Conservation (phyloP, 257 asterid genomes). For the Jasminum sambac region DNA sequence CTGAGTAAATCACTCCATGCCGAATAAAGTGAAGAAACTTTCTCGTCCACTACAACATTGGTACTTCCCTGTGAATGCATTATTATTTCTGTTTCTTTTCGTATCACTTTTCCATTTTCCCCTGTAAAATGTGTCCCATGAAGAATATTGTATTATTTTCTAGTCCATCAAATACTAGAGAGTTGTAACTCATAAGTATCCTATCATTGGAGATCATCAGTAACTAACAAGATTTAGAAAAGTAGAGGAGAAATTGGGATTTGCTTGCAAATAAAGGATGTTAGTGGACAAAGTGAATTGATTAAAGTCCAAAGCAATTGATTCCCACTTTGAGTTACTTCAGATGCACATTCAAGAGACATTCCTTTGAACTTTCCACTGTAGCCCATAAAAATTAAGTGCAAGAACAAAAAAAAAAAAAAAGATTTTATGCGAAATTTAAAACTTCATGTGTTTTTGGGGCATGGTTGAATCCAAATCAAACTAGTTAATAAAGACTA, state of each 20-base stretch:
- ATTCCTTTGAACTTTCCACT: constrained; percentile 7
- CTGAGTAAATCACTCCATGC: constrained; percentile 57
- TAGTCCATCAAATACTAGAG: constrained; percentile 9
- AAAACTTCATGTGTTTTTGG: too few species aligned
- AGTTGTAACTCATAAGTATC: background rate
- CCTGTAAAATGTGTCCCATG: constrained; percentile 33
- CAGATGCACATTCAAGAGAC: constrained; percentile 27
- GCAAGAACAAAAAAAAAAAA: too few species aligned
- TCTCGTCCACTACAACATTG: constrained; percentile 32
- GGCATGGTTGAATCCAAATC: background rate
- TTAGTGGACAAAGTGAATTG: constrained; percentile 18
- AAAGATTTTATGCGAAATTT: too few species aligned
- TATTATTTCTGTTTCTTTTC: constrained; percentile 33
- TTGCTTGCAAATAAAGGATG: constrained; percentile 37
- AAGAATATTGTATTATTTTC: background rate
- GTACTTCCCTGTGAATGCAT: constrained; percentile 31
- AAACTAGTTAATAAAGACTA: background rate
- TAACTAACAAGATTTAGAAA: background rate
- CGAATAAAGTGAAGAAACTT: constrained; percentile 48
- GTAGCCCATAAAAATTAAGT: too few species aligned
- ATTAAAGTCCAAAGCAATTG: constrained; percentile 18
- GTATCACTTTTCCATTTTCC: constrained; percentile 38
- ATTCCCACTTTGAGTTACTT: constrained; percentile 37
- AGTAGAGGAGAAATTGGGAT: constrained; percentile 26
- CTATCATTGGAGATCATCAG: background rate